Conservation (phyloP, 371 early-diverging fungal species). For the Haplosporangium sp. region DNA sequence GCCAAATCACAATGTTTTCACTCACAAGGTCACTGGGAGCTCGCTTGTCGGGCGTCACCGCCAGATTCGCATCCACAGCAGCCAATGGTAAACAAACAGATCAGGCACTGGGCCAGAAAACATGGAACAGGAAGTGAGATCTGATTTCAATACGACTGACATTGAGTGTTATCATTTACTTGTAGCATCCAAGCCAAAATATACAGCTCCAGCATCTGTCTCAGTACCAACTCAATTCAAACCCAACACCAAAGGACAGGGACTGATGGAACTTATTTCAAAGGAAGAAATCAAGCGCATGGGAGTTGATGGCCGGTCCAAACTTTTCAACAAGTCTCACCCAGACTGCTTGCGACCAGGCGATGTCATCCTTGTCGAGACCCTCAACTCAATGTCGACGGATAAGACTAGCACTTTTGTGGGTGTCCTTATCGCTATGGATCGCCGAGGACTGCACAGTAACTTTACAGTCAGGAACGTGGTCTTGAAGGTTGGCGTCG, state of each 20-base stretch:
- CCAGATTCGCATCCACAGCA: slow-evolving; percentile 53
- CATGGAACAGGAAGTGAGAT: not conserved
- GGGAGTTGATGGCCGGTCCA: slow-evolving; percentile 71
- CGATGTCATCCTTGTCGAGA: slow-evolving; percentile 79
- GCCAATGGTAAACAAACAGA: slow-evolving; percentile 31
- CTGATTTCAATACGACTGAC: not conserved
- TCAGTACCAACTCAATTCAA: slow-evolving; percentile 51
- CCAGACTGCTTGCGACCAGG: slow-evolving; percentile 73
- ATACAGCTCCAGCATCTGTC: slow-evolving; percentile 51
- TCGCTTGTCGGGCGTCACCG: slow-evolving; percentile 38
- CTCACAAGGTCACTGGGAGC: slow-evolving; percentile 49
- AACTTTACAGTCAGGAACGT: slow-evolving; percentile 84
- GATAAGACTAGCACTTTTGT: slow-evolving; percentile 77
- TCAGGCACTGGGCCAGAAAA: not conserved
- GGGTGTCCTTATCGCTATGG: slow-evolving; percentile 86
- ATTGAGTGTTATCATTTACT: not conserved
- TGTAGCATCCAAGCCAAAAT: slow-evolving; percentile 47
- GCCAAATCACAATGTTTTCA: slow-evolving; percentile 21
- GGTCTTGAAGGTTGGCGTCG: slow-evolving; percentile 86
- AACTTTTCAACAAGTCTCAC: slow-evolving; percentile 67
- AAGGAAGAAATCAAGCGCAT: slow-evolving; percentile 69
- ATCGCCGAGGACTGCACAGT: slow-evolving; percentile 82
- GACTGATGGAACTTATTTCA: slow-evolving; percentile 75
- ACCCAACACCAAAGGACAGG: slow-evolving; percentile 66
- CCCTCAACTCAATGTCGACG: slow-evolving; percentile 73